These are phyloP conservation scores for Leccinum fibrillosum DNA, from an alignment of 768 basidiomycete genomes.

Conservation along the genomic window DNA sequence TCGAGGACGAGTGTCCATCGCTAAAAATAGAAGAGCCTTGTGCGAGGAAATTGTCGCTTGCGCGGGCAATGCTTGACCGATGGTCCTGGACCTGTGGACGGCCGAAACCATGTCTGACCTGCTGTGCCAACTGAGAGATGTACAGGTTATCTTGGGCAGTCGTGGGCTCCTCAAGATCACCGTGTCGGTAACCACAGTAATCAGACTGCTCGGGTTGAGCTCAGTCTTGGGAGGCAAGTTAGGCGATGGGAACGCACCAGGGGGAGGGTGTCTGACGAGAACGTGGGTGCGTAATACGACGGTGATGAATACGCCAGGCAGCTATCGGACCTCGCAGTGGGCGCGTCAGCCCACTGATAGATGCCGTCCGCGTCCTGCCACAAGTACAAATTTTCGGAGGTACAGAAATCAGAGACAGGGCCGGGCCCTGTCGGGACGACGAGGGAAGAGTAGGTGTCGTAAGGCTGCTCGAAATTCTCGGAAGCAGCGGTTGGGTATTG, in stretches of 20 bases:
- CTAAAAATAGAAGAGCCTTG: conserved; percentile 31
- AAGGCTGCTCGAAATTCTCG: conserved; percentile 22
- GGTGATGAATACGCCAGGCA: conserved; percentile 18
- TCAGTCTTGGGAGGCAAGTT: conserved; percentile 5
- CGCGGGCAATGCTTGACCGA: conserved; percentile 31
- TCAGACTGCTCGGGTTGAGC: conserved; percentile 9
- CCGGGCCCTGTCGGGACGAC: conserved; percentile 9
- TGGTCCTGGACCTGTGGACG: conserved; percentile 30
- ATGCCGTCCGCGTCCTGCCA: conserved; percentile 27
- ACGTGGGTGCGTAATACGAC: conserved; percentile 12
- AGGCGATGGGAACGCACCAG: conserved; percentile 13
- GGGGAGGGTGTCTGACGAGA: conserved; percentile 14
- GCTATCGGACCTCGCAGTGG: conserved; percentile 24
- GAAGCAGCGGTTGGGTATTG: conserved; percentile 4
- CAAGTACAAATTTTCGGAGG: conserved; percentile 27
- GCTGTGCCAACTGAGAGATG: conserved; percentile 23
- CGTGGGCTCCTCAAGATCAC: conserved; percentile 11
- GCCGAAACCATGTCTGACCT: conserved; percentile 14
- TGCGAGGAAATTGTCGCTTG: conserved; percentile 32
- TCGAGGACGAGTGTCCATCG: conserved; percentile 19
- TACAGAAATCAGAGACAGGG: conserved; percentile 21
- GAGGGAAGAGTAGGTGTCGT: conserved; percentile 20
- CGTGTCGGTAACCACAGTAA: conserved; percentile 17
- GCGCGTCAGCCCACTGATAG: conserved; percentile 29
- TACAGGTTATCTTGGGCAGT: conserved; percentile 19